Conservation (phyloP, 768 basidiomycete species). For the Leccinum subtestaceum region DNA sequence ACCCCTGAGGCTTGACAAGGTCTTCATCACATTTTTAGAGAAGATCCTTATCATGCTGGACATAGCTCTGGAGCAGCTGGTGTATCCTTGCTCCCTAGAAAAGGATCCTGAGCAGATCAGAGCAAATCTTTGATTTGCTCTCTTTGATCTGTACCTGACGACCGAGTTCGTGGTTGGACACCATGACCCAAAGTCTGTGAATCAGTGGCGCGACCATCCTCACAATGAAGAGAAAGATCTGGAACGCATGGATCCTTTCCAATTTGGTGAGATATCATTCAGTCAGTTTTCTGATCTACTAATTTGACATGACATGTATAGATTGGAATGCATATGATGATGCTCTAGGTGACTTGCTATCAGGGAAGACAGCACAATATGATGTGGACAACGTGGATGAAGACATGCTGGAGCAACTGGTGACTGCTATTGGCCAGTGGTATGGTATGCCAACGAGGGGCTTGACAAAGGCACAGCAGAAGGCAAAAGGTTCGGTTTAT, state of each 20-base stretch:
- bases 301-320: neutral
- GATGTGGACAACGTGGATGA: neutral
- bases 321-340: neutral
- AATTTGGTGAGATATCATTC: neutral
- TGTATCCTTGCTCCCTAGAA: neutral
- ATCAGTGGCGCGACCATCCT: neutral
- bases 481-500: neutral
- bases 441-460: neutral
- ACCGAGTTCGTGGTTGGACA: neutral
- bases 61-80: neutral
- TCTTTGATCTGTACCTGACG: neutral
- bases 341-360: neutral
- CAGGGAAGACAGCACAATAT: neutral
- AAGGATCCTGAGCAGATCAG: too few species aligned
- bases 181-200: neutral
- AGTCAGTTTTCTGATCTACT: neutral
- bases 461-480: neutral
- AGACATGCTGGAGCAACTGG: neutral
- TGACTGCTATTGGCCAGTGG: neutral
- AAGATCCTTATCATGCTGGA: neutral
- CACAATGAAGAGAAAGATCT: neutral
- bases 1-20: fast-evolving
- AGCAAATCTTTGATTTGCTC: neutral
- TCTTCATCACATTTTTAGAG: neutral
- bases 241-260: neutral